Evolutionary conservation across 2,329 filamentous ascomycete genomes (phyloP).

Genomic region (Sclerotinia subarctica): DNA sequence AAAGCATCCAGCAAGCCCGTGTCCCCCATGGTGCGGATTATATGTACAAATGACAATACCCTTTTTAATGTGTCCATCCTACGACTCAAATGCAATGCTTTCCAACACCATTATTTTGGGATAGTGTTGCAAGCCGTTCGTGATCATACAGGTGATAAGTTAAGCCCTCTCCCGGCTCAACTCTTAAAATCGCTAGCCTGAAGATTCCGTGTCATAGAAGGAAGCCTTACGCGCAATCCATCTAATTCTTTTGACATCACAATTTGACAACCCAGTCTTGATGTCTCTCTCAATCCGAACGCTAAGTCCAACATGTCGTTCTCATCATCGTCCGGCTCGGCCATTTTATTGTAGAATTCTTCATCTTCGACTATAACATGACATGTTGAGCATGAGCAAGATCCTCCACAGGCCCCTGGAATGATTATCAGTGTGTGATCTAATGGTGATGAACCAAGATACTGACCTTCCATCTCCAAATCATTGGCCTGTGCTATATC

Average conservation of each 20-base stretch:
- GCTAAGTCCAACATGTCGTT: slow-evolving; percentile 74
- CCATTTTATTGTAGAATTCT: slow-evolving; percentile 61
- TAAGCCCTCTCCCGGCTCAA: background rate
- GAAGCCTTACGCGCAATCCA: slow-evolving; percentile 79
- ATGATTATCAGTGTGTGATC: slow-evolving; percentile 15
- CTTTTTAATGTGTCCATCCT: slow-evolving; percentile 23
- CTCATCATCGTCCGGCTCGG: slow-evolving; percentile 59
- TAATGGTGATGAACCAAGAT: background rate
- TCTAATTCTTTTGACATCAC: slow-evolving; percentile 88
- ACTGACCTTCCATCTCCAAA: slow-evolving; percentile 86
- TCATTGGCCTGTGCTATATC: slow-evolving; percentile 95
- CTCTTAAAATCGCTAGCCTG: slow-evolving; percentile 84
- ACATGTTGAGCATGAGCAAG: slow-evolving; percentile 72
- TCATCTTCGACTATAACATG: slow-evolving; percentile 67
- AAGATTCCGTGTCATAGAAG: slow-evolving; percentile 91
- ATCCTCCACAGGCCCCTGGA: slow-evolving; percentile 79
- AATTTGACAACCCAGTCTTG: slow-evolving; percentile 52
- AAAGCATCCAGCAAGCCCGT: slow-evolving; percentile 24
- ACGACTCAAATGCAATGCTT: slow-evolving; percentile 3
- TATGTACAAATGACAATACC: slow-evolving; percentile 33
- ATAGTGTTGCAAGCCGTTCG: background rate
- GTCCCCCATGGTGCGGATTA: slow-evolving; percentile 20
- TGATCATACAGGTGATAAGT: background rate
- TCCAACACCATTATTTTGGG: background rate
- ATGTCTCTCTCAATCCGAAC: slow-evolving; percentile 71